A percentile compares a stretch with the other conserved stretches of the same genome.
phyloP scores from a whole-genome alignment of 306 rosid species.

The Fragaria nilgerrensis region DNA sequence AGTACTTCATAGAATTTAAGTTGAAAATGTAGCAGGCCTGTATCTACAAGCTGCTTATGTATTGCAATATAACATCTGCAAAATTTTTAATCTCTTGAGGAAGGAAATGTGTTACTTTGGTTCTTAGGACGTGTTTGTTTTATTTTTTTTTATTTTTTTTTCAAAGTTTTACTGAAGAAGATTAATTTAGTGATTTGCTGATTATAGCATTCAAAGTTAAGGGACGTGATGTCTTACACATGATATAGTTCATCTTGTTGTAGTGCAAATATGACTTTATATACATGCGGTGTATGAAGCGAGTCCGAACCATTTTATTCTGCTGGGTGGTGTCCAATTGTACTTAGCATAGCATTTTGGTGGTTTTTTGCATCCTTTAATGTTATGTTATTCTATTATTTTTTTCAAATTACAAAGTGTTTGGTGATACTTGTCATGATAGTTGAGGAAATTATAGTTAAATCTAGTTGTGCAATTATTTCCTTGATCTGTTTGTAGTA shows the following conservation, averaged over 20 bases:
- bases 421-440: neutral
- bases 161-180: neutral
- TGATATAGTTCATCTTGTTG: neutral
- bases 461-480: neutral
- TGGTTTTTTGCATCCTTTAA: neutral
- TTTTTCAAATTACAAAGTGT: neutral
- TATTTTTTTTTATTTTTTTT: too few relatives aligned
- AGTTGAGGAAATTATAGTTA: neutral
- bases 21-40: neutral
- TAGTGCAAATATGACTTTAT: neutral
- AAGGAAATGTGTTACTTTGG: neutral
- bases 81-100: neutral
- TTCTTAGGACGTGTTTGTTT: neutral
- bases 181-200: neutral
- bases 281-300: neutral
- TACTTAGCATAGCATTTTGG: neutral
- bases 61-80: neutral
- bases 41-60: neutral
- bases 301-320: neutral
- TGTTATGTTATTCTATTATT: neutral
- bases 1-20: neutral
- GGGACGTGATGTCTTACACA: neutral
- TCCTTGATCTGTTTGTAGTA: neutral
- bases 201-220: neutral
- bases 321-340: neutral